These are phyloP conservation scores for Salix dunnii DNA, from an alignment of 345 rosid species.

Conservation along the genomic window DNA sequence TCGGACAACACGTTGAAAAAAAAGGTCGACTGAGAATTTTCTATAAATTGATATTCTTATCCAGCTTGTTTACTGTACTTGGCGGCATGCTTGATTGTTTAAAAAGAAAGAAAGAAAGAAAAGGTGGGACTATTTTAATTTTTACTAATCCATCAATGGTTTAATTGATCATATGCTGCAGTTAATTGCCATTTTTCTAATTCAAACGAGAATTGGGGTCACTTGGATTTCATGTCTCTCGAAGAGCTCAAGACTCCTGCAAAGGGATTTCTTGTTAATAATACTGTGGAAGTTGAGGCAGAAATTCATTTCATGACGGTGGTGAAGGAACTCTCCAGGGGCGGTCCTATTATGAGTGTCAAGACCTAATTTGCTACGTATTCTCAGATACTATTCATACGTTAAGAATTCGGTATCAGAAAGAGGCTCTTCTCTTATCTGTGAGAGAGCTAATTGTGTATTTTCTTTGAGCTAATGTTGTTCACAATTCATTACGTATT, in stretches of 20 bases:
- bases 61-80: background rate
- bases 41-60: background rate
- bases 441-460: background rate
- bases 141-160: background rate
- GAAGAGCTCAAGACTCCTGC: background rate
- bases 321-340: conserved; percentile 2
- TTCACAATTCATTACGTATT: background rate
- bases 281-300: background rate
- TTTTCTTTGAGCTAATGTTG: background rate
- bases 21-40: background rate
- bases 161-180: background rate
- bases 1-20: background rate
- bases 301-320: background rate
- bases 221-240: background rate
- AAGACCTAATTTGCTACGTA: background rate
- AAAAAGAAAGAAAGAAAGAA: background rate
- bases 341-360: background rate
- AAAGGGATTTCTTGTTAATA: background rate
- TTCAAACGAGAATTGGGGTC: background rate
- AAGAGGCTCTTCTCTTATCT: background rate
- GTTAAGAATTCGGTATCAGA: background rate
- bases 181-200: background rate
- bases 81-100: background rate
- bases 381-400: background rate
- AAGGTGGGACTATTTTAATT: background rate